Conservation (phyloP, 2,329 filamentous ascomycete species). For the Colletotrichum plurivorum region DNA sequence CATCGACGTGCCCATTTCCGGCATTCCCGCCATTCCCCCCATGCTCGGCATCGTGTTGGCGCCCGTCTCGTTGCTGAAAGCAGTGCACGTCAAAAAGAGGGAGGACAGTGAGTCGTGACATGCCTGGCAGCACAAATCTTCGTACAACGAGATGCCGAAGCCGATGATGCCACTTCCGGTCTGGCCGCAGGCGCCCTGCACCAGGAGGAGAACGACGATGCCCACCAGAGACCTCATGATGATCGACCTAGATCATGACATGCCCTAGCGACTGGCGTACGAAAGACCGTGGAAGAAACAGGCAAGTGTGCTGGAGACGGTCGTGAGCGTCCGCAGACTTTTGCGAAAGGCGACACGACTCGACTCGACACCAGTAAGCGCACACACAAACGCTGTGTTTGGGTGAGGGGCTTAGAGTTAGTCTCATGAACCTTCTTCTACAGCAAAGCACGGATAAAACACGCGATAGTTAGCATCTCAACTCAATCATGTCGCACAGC, state of each 20-base stretch:
- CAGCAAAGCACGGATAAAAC: conserved; percentile 2
- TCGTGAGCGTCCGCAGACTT: not conserved
- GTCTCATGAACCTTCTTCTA: too few species aligned
- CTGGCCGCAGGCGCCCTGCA: not conserved
- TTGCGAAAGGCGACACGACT: too few species aligned
- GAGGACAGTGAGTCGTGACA: conserved; percentile 27
- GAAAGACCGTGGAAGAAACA: not conserved
- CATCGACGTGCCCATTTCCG: conserved; percentile 32
- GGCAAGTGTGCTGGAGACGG: too few species aligned
- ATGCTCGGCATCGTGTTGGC: not conserved
- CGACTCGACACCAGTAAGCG: too few species aligned
- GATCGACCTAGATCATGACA: not conserved
- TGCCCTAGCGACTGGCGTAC: not conserved
- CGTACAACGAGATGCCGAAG: conserved; percentile 20
- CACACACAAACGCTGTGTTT: too few species aligned
- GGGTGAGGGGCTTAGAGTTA: too few species aligned
- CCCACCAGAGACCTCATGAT: not conserved
- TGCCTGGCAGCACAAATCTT: conserved; percentile 24
- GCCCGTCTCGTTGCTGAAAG: conserved; percentile 2
- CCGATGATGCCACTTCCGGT: conserved; percentile 25
- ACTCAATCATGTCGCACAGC: not conserved
- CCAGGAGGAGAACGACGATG: not conserved
- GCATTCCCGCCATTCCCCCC: not conserved
- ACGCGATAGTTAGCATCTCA: not conserved
- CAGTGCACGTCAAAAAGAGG: conserved; percentile 14